phyloP scores from a whole-genome alignment of 208 protist species.

The Porcisia hertigi region DNA sequence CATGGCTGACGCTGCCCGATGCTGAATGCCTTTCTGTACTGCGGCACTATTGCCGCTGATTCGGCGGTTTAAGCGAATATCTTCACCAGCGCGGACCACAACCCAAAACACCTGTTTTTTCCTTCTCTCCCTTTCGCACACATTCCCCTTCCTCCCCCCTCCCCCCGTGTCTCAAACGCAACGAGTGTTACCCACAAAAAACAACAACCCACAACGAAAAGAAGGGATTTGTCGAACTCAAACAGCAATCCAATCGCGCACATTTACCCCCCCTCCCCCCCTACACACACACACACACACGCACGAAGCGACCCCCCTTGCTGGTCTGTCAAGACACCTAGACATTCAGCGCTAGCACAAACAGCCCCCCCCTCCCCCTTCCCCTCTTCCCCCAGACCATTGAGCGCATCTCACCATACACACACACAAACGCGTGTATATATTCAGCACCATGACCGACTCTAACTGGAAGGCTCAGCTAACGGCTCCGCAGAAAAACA shows the following conservation, averaged over 20 bases:
- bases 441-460: constrained; percentile 49
- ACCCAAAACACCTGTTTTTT: neutral
- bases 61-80: neutral
- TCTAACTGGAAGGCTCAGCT: constrained; percentile 89
- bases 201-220: neutral
- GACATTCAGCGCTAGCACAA: neutral
- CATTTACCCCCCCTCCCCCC: neutral
- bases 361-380: neutral
- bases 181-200: neutral
- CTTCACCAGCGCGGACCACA: neutral
- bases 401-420: neutral
- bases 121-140: neutral
- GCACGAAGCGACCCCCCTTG: neutral
- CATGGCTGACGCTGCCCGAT: neutral
- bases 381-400: neutral
- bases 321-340: neutral
- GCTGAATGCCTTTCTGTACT: neutral
- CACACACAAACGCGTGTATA: neutral
- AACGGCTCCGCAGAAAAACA: constrained; percentile 70
- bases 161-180: neutral
- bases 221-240: constrained; percentile 1
- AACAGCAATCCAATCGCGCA: constrained; percentile 6
- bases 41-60: no score
- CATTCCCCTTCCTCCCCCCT: no score
- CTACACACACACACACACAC: neutral